Evolutionary conservation across 139 green algal species (phyloP).

Genomic region (Nannochloris sp.): DNA sequence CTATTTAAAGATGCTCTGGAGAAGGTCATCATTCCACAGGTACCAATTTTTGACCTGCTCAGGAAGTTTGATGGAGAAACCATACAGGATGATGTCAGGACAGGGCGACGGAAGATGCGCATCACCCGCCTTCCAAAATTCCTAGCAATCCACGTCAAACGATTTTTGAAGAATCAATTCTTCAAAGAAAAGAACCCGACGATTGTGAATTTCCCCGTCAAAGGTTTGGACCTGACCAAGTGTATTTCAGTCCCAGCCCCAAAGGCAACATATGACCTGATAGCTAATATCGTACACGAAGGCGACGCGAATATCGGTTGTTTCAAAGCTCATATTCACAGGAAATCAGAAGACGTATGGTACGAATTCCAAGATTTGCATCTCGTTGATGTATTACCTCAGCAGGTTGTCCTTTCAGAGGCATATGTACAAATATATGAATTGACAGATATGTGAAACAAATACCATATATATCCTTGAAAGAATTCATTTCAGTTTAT

Average conservation of each 20-base stretch:
- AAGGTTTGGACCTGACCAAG: constrained; percentile 77
- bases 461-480: constrained; percentile 7
- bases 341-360: constrained; percentile 58
- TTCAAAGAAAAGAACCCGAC: constrained; percentile 94
- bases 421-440: constrained; percentile 81
- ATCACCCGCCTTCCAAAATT: constrained; percentile 75
- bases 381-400: constrained; percentile 86
- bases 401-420: constrained; percentile 89
- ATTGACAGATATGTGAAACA: constrained; percentile 9
- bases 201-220: constrained; percentile 96
- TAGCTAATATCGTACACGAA: constrained; percentile 84
- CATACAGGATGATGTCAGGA: constrained; percentile 67
- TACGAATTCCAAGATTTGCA: constrained; percentile 92
- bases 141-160: constrained; percentile 78
- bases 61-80: constrained; percentile 84
- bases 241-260: constrained; percentile 47
- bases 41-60: constrained; percentile 83
- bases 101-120: constrained; percentile 62
- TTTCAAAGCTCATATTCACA: constrained; percentile 74
- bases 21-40: constrained; percentile 97
- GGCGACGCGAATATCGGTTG: constrained; percentile 49
- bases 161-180: constrained; percentile 90
- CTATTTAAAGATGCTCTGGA: constrained; percentile 95
- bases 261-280: constrained; percentile 66
- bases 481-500: neutral